These are phyloP conservation scores for Hemisphaericaspora nanyangensis DNA, from an alignment of 805 yeast species.

Conservation along the genomic window DNA sequence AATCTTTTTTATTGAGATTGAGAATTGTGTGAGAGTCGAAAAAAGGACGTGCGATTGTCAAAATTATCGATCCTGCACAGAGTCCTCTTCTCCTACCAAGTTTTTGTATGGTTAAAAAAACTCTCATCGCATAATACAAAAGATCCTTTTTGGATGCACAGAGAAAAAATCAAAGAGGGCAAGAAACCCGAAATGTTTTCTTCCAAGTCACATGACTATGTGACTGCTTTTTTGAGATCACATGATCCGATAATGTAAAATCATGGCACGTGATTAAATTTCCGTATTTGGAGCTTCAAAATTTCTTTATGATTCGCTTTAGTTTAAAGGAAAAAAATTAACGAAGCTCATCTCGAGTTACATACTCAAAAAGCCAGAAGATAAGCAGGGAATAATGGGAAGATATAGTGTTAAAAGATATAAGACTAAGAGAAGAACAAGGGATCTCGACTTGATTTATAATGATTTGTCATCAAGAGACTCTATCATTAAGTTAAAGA, in stretches of 20 bases:
- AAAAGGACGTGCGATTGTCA: not conserved
- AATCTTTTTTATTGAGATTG: not conserved
- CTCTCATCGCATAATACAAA: too few species aligned
- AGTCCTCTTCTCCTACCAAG: not conserved
- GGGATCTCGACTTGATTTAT: conserved; percentile 80
- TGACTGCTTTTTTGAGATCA: conserved; percentile 2
- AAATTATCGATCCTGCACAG: not conserved
- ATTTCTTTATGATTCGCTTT: too few species aligned
- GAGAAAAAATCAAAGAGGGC: too few species aligned
- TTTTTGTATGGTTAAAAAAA: too few species aligned
- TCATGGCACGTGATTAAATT: not conserved
- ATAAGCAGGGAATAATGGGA: conserved; percentile 52
- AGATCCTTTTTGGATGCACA: too few species aligned
- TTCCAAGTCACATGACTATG: conserved; percentile 2
- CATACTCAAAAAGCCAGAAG: not conserved
- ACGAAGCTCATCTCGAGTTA: conserved; percentile 7
- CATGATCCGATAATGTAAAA: too few species aligned
- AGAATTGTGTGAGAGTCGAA: not conserved
- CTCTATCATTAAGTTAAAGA: conserved; percentile 60
- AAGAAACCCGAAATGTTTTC: too few species aligned
- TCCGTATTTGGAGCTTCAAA: not conserved
- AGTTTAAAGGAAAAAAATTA: too few species aligned
- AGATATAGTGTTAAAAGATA: conserved; percentile 82
- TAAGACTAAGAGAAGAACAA: conserved; percentile 83
- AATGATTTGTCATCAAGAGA: conserved; percentile 66